Percentiles rank a stretch among this genome's conserved stretches.
Evolutionary conservation across 2,329 filamentous ascomycete species (phyloP).

Genomic region (Trichophyton schoenleinii): DNA sequence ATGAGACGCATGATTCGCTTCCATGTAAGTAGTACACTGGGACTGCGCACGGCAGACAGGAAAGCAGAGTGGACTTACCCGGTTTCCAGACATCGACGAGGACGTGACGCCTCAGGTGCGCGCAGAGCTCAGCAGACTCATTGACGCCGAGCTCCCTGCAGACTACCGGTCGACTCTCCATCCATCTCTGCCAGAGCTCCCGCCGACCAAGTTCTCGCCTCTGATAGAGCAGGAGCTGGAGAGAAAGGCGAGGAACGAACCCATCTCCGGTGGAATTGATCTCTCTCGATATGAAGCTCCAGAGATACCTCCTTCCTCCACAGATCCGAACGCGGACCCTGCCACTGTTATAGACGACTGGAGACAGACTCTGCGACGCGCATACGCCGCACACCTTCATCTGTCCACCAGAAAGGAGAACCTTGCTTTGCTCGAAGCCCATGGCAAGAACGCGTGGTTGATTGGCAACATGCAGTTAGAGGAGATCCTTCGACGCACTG

Average conservation of each 20-base stretch:
- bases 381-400: conserved; percentile 48
- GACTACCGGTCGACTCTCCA: conserved; percentile 41
- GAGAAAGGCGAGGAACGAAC: conserved; percentile 50
- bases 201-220: conserved; percentile 48
- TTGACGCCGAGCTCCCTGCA: conserved; percentile 51
- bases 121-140: conserved; percentile 54
- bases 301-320: conserved; percentile 39
- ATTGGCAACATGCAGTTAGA: conserved; percentile 72
- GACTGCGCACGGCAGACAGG: not conserved
- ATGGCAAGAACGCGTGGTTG: conserved; percentile 86
- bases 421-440: conserved; percentile 62
- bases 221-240: conserved; percentile 56
- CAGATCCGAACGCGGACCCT: conserved; percentile 20
- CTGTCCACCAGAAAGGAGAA: conserved; percentile 45
- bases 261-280: conserved; percentile 54
- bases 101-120: conserved; percentile 52
- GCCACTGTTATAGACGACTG: conserved; percentile 33
- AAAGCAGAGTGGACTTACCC: conserved; percentile 2
- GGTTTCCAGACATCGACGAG: conserved; percentile 60
- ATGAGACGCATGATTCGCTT: conserved; percentile 63
- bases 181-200: conserved; percentile 45
- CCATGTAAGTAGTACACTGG: conserved; percentile 51
- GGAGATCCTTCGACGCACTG: conserved; percentile 53
- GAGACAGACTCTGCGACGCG: conserved; percentile 40
- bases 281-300: conserved; percentile 72